Conservation (phyloP, 1,284 basidiomycete genomes). For the Austroboletus niveus region DNA sequence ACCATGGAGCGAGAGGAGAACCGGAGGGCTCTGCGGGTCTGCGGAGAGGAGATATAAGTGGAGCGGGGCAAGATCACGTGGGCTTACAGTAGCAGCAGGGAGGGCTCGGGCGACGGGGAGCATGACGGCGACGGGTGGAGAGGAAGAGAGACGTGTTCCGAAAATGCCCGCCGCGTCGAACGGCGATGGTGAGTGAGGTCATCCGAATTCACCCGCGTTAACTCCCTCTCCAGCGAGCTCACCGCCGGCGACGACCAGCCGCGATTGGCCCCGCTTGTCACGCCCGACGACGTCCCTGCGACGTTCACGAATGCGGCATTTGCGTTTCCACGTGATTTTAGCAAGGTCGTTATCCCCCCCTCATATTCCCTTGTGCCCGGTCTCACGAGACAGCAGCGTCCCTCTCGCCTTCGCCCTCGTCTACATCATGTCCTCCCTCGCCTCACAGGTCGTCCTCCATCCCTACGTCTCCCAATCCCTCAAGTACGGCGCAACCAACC, state of each 20-base stretch:
- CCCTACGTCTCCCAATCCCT: slow-evolving; percentile 75
- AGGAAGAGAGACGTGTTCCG: slow-evolving; percentile 13
- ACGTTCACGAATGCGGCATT: slow-evolving; percentile 5
- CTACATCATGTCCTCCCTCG: slow-evolving; percentile 54
- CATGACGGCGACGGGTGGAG: slow-evolving; percentile 11
- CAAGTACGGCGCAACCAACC: slow-evolving; percentile 76
- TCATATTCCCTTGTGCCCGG: not conserved
- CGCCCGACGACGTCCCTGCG: no score
- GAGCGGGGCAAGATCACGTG: slow-evolving; percentile 24
- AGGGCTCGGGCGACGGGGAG: slow-evolving; percentile 12
- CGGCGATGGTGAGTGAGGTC: not conserved
- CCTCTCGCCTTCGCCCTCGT: slow-evolving; percentile 12
- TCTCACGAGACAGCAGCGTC: slow-evolving; percentile 3
- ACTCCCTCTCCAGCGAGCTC: no score
- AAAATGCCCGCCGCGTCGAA: slow-evolving; percentile 17
- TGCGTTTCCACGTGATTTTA: slow-evolving; percentile 30
- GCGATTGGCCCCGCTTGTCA: no score
- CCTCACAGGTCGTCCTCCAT: slow-evolving; percentile 81
- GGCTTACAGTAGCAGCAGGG: slow-evolving; percentile 18
- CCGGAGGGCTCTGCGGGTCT: not conserved
- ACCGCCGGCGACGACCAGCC: no score
- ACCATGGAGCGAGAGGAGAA: slow-evolving; percentile 48
- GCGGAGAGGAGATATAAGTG: slow-evolving; percentile 27
- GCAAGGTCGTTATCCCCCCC: slow-evolving; percentile 7
- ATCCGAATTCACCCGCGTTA: not conserved